Evolutionary conservation across 2,329 filamentous ascomycete species (phyloP), one percentile per base, ranked within the genome.

Genomic region (Botrytis elliptica): DNA sequence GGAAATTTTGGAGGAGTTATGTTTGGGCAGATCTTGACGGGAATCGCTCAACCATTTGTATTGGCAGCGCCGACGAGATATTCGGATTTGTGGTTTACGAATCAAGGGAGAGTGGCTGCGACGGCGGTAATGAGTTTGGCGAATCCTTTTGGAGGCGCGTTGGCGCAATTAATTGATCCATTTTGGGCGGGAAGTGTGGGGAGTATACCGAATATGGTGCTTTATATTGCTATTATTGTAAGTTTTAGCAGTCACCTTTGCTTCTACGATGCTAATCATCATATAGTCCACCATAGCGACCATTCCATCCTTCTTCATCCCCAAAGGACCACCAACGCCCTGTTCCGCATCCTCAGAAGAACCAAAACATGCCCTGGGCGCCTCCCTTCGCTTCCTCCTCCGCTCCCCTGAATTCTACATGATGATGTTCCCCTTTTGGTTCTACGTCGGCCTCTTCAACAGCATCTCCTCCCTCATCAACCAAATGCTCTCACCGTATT

Each of bases 401-500:
- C 81, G 80, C 46, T 92, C 89, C 8, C 85, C 88, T 29, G 91
- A 95, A 80, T 92, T 97, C 83, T 97, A 91, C 87, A 87, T 97
- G 76, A 83, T 98, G 77, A 85, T 95, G 75, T 79, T 95, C 74
- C 91, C 95, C n/a, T 98, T 95, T 83, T 84, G 88, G 76, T 83
- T 95, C 79, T 97, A 94, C 82, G 93, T 97, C 75, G 94, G 92
- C 79, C 91, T 96, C 84, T 99, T 99, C 90, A 98, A 98, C 86
- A 92, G 92, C 77, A 86, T 95, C 77, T 97, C 94, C 68, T 92
- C 92, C 2, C 88, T 98, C 1, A 87, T 98, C 16, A 97, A 95
- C 84, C 95, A 98, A 81, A 93, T 98, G 81, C 88, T 98, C 76
- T 85, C 89, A 57, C 96, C 96, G 0, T 95, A 98, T 83, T 92